Conservation (phyloP, 2,329 filamentous ascomycete species). For the Alternaria tenuissima region DNA sequence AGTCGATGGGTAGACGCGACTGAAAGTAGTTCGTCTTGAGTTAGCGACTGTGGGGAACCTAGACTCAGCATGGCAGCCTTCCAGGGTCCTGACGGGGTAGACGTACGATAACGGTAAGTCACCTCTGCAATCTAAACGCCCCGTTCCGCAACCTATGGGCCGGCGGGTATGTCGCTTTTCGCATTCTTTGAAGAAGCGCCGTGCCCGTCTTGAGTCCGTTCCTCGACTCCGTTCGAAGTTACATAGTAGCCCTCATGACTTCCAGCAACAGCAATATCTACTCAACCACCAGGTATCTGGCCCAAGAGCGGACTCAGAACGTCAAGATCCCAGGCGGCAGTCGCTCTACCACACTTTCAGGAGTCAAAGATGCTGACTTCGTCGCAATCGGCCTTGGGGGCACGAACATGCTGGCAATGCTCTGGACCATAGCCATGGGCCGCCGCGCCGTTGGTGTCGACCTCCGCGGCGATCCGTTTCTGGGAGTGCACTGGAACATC, state of each 20-base stretch:
- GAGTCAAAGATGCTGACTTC: conserved; percentile 28
- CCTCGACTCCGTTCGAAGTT: neutral
- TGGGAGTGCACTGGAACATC: conserved; percentile 32
- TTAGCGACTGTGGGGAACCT: conserved; percentile 5
- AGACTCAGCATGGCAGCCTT: conserved; percentile 5
- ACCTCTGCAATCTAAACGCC: neutral
- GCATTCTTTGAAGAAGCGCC: neutral
- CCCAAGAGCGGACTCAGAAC: conserved; percentile 13
- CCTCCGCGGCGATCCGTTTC: conserved; percentile 25
- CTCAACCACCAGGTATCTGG: conserved; percentile 11
- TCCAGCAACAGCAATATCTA: conserved; percentile 2
- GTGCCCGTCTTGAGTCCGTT: neutral
- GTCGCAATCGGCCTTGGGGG: conserved; percentile 28
- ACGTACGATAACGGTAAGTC: conserved; percentile 3
- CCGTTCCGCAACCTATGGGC: neutral
- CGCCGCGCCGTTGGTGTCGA: conserved; percentile 25
- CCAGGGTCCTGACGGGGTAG: conserved; percentile 1
- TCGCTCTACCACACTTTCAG: conserved; percentile 11
- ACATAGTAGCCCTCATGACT: neutral
- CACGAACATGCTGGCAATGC: conserved; percentile 29
- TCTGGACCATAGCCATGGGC: conserved; percentile 27
- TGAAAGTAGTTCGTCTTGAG: neutral
- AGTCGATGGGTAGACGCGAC: neutral
- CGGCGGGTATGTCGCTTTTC: neutral
- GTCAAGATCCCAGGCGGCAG: conserved; percentile 5